These are phyloP conservation scores for Atkinsonella hypoxylon DNA, from an alignment of 2,329 filamentous ascomycete species.

Conservation along the genomic window DNA sequence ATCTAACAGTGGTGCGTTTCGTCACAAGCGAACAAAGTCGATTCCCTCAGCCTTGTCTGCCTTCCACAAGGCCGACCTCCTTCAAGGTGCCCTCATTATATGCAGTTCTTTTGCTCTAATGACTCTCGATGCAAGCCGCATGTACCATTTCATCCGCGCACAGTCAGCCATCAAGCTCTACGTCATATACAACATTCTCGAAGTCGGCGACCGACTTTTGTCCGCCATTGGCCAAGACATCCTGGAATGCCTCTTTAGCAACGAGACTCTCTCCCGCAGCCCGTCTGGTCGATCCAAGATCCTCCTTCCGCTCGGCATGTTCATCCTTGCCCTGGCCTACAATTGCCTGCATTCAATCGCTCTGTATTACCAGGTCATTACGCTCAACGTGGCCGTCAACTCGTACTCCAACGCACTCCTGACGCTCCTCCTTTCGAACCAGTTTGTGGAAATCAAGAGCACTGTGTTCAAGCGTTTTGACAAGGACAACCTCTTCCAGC, in stretches of 20 bases:
- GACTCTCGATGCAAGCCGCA: slow-evolving; percentile 85
- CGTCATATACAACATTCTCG: slow-evolving; percentile 95
- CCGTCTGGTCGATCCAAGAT: slow-evolving; percentile 84
- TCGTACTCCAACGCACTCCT: slow-evolving; percentile 94
- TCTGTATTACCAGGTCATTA: slow-evolving; percentile 95
- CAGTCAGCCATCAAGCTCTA: slow-evolving; percentile 97
- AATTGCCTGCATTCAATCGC: slow-evolving; percentile 79
- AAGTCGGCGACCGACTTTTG: slow-evolving; percentile 81
- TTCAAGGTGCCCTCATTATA: slow-evolving; percentile 82
- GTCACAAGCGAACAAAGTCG: slow-evolving; percentile 68
- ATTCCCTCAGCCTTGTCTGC: slow-evolving; percentile 73
- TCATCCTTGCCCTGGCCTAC: slow-evolving; percentile 73
- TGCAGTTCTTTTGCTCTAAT: slow-evolving; percentile 76
- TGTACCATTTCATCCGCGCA: slow-evolving; percentile 95
- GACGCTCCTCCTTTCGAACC: slow-evolving; percentile 87
- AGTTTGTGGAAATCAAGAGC: slow-evolving; percentile 97
- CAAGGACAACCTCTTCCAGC: slow-evolving; percentile 92
- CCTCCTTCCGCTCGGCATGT: slow-evolving; percentile 80
- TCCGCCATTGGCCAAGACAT: slow-evolving; percentile 92
- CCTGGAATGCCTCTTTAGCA: slow-evolving; percentile 86
- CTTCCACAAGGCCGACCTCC: slow-evolving; percentile 87
- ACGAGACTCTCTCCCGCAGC: slow-evolving; percentile 81
- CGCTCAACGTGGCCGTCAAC: slow-evolving; percentile 94
- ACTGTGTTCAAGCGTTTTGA: slow-evolving; percentile 98
- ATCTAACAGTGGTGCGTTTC: slow-evolving; percentile 24